These are phyloP conservation scores for Sisymbrium altissimum DNA, from an alignment of 345 rosid species.

Conservation along the genomic window DNA sequence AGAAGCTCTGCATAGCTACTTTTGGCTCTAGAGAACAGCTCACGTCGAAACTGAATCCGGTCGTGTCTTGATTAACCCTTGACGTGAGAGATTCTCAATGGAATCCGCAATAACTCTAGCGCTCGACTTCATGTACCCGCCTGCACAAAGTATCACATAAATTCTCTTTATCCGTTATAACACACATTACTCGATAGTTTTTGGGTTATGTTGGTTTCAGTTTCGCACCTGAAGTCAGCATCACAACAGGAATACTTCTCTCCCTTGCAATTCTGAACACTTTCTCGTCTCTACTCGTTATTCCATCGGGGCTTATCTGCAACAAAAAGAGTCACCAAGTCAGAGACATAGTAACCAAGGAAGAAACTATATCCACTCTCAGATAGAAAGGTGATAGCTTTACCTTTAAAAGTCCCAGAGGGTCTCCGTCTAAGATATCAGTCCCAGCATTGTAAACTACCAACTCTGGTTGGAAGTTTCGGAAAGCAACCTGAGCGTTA, in stretches of 20 bases:
- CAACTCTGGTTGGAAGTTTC: conserved; percentile 68
- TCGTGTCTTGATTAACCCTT: conserved; percentile 47
- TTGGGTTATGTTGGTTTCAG: not conserved
- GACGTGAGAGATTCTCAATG: conserved; percentile 60
- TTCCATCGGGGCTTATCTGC: conserved; percentile 81
- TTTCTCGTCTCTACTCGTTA: conserved; percentile 79
- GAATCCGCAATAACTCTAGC: conserved; percentile 89
- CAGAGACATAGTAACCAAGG: not conserved
- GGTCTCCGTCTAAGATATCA: conserved; percentile 95
- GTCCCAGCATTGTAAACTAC: conserved; percentile 94
- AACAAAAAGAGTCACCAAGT: not conserved
- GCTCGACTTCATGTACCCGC: conserved; percentile 94
- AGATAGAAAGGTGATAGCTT: not conserved
- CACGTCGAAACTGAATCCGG: conserved; percentile 1
- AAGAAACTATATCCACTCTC: not conserved
- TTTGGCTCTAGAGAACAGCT: not conserved
- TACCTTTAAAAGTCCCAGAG: conserved; percentile 85
- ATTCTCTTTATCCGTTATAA: not conserved
- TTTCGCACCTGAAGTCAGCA: conserved; percentile 83
- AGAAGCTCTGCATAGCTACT: conserved; percentile 3
- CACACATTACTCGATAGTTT: not conserved
- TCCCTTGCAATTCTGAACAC: conserved; percentile 77
- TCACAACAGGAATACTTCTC: conserved; percentile 66
- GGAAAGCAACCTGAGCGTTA: conserved; percentile 60
- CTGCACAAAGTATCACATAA: conserved; percentile 41